These are phyloP conservation scores for Mycosphaerella arachidis DNA, from an alignment of 2,329 filamentous ascomycete species.

Conservation along the genomic window DNA sequence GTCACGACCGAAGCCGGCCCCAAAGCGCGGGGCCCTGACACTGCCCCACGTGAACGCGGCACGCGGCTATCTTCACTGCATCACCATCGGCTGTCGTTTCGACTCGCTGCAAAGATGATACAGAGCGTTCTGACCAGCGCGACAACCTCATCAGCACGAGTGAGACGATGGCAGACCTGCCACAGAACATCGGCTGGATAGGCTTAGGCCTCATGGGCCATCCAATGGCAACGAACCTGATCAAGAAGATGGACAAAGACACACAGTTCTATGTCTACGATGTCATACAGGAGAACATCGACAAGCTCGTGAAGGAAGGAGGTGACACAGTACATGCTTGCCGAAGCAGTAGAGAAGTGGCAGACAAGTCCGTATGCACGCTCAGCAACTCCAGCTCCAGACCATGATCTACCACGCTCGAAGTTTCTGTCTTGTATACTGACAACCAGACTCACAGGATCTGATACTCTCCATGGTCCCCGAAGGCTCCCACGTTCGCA, in stretches of 20 bases:
- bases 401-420: not conserved
- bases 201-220: slow-evolving; percentile 54
- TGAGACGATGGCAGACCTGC: slow-evolving; percentile 22
- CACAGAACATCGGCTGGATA: slow-evolving; percentile 45
- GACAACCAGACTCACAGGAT: slow-evolving; percentile 33
- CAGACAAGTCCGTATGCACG: slow-evolving; percentile 45
- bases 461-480: slow-evolving; percentile 53
- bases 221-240: slow-evolving; percentile 50
- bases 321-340: slow-evolving; percentile 38
- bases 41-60: slow-evolving; percentile 1
- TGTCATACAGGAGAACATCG: slow-evolving; percentile 41
- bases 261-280: slow-evolving; percentile 49
- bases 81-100: not conserved
- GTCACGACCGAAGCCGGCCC: slow-evolving; percentile 10
- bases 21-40: slow-evolving; percentile 5
- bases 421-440: not conserved
- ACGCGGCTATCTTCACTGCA: not conserved
- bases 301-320: slow-evolving; percentile 41
- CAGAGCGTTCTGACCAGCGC: not conserved
- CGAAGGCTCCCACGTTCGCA: slow-evolving; percentile 48
- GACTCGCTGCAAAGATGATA: not conserved
- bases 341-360: slow-evolving; percentile 45
- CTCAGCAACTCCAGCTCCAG: not conserved
- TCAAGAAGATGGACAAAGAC: slow-evolving; percentile 42
- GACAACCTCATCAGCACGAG: not conserved